Conservation (phyloP, 352 stramenopile species). For the Plasmopara halstedii region DNA sequence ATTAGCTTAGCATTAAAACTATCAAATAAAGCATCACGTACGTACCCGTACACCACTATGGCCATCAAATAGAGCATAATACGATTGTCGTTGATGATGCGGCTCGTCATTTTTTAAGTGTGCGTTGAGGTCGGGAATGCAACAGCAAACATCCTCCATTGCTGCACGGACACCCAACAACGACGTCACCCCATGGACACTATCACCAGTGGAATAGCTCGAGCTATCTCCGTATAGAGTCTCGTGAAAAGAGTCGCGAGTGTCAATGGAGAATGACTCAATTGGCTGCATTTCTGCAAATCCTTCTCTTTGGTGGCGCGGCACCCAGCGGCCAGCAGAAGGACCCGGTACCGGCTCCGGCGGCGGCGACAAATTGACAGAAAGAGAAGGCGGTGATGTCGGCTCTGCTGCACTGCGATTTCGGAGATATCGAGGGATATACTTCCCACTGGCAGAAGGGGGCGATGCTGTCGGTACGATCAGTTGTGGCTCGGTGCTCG, state of each 20-base stretch:
- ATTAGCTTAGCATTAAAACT: not conserved
- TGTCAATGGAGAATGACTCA: slow-evolving; percentile 36
- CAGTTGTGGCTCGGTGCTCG: slow-evolving; percentile 17
- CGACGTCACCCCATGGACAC: slow-evolving; percentile 70
- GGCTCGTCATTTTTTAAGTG: slow-evolving; percentile 26
- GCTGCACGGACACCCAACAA: slow-evolving; percentile 65
- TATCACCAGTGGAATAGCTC: slow-evolving; percentile 62
- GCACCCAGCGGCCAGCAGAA: slow-evolving; percentile 39
- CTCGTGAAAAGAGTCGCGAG: slow-evolving; percentile 47
- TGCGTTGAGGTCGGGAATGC: slow-evolving; percentile 62
- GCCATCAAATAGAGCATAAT: slow-evolving; percentile 82
- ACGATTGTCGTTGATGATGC: slow-evolving; percentile 46
- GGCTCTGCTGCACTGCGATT: slow-evolving; percentile 48
- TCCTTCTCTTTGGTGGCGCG: slow-evolving; percentile 47
- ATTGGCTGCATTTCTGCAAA: slow-evolving; percentile 39
- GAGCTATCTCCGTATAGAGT: slow-evolving; percentile 53
- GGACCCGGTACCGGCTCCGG: slow-evolving; percentile 29
- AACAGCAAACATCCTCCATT: slow-evolving; percentile 81
- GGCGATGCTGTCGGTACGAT: slow-evolving; percentile 51
- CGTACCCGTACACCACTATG: slow-evolving; percentile 71
- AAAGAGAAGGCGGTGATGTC: slow-evolving; percentile 28
- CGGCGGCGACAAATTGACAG: slow-evolving; percentile 27
- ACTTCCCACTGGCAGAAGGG: slow-evolving; percentile 50
- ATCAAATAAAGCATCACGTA: slow-evolving; percentile 1
- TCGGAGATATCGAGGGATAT: slow-evolving; percentile 64